A percentile compares a stretch with the other conserved stretches of the same genome.
Conservation (phyloP, 2,329 filamentous ascomycete species). For the Verticillium tricorpus region DNA sequence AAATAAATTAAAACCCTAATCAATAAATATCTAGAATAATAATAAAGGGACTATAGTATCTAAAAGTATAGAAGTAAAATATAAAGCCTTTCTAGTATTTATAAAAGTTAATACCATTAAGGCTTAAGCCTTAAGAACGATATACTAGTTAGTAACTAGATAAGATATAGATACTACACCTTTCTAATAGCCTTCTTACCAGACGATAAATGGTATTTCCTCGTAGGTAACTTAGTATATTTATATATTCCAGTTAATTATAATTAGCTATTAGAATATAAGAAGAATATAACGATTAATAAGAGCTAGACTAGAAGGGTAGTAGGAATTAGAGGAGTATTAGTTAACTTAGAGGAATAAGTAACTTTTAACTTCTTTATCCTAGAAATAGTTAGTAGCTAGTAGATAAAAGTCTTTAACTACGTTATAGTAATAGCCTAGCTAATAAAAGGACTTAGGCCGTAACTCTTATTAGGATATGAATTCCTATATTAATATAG, state of each 20-base stretch:
- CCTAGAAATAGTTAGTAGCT: neutral
- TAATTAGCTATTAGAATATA: neutral
- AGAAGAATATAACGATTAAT: neutral
- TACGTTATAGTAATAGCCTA: neutral
- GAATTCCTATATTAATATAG: slow-evolving; percentile 1
- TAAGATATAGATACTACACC: neutral
- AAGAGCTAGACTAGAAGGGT: neutral
- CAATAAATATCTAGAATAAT: neutral
- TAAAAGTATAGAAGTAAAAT: too few species aligned
- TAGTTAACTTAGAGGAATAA: neutral
- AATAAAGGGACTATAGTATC: neutral
- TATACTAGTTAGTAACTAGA: neutral
- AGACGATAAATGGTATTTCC: neutral
- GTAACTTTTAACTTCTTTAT: neutral
- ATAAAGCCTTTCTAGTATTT: neutral
- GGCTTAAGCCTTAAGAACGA: neutral
- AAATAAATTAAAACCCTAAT: too few species aligned
- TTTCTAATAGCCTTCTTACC: neutral
- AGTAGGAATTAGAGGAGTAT: neutral
- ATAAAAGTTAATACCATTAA: neutral
- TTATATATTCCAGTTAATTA: neutral
- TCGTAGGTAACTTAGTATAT: neutral
- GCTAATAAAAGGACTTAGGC: neutral
- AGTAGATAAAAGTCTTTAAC: neutral
- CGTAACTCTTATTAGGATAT: neutral